Percentiles rank a stretch among this genome's conserved stretches.
phyloP scores from a whole-genome alignment of 139 green algal species.

The Pedinophyceae sp. region DNA sequence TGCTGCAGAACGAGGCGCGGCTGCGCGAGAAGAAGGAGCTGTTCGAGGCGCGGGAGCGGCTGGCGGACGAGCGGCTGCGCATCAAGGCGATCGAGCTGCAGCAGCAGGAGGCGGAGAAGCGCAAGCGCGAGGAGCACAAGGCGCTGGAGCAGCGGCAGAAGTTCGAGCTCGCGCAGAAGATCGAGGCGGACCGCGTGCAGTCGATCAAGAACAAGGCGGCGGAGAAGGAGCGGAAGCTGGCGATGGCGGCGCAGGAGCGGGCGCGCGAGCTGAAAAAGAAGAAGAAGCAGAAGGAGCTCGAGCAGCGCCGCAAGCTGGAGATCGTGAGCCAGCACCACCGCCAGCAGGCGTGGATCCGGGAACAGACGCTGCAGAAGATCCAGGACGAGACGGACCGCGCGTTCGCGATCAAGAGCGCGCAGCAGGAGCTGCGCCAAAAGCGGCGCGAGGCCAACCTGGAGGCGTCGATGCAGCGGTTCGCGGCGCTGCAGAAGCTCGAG shows the following conservation, averaged over 20 bases:
- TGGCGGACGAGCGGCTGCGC: background rate
- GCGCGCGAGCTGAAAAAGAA: too few relatives aligned
- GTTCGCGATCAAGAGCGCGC: background rate
- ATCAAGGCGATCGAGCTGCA: background rate
- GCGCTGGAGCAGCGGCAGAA: background rate
- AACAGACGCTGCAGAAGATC: background rate
- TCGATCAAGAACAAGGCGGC: background rate
- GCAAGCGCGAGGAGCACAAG: background rate
- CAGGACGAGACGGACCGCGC: background rate
- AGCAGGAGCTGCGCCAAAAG: background rate
- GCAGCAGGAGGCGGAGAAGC: background rate
- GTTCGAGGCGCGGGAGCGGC: background rate
- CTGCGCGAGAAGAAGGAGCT: background rate
- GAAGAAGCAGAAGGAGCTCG: background rate
- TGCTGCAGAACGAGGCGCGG: background rate
- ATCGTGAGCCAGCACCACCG: background rate
- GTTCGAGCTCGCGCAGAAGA: background rate
- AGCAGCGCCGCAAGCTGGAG: background rate
- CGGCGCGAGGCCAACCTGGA: background rate
- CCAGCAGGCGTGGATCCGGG: background rate
- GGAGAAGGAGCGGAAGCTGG: background rate
- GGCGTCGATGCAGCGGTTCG: background rate
- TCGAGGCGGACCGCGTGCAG: background rate
- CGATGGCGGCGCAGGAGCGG: too few relatives aligned
- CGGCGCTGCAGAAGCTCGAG: background rate